These are phyloP conservation scores for Incumbomyces delicatus DNA, from an alignment of 2,329 filamentous ascomycete genomes.

Conservation along the genomic window DNA sequence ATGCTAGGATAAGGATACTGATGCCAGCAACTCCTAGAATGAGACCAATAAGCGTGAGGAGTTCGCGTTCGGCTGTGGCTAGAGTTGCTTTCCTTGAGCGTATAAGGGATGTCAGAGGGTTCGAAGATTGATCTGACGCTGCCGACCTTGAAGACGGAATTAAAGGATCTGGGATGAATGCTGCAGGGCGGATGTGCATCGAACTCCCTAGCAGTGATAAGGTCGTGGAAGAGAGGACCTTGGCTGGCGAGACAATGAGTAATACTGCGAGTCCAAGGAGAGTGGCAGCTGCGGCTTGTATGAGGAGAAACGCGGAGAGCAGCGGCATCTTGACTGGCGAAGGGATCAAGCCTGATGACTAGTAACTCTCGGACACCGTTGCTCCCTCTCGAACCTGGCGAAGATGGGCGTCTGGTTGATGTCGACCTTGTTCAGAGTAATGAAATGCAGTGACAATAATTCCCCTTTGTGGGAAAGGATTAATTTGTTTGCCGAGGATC, in stretches of 20 bases:
- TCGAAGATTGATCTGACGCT: neutral
- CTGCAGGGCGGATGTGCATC: constrained; percentile 16
- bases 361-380: too few species aligned
- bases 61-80: constrained; percentile 9
- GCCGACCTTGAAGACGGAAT: neutral
- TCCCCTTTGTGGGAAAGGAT: too few species aligned
- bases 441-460: too few species aligned
- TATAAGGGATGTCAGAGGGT: constrained; percentile 4
- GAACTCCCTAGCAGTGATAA: constrained; percentile 18
- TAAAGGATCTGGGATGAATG: constrained; percentile 11
- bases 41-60: constrained; percentile 15
- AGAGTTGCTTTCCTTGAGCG: neutral
- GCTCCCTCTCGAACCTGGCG: too few species aligned
- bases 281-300: constrained; percentile 13
- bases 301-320: constrained; percentile 17
- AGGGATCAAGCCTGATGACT: too few species aligned
- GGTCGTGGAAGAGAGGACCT: constrained; percentile 15
- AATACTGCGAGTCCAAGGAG: constrained; percentile 14
- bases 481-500: too few species aligned
- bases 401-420: too few species aligned
- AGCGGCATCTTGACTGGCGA: constrained; percentile 12
- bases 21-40: constrained; percentile 11
- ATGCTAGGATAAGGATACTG: constrained; percentile 15
- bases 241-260: constrained; percentile 14
- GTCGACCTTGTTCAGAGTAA: too few species aligned